phyloP scores from a whole-genome alignment of 768 basidiomycete genomes.

The Boletus rex-veris region DNA sequence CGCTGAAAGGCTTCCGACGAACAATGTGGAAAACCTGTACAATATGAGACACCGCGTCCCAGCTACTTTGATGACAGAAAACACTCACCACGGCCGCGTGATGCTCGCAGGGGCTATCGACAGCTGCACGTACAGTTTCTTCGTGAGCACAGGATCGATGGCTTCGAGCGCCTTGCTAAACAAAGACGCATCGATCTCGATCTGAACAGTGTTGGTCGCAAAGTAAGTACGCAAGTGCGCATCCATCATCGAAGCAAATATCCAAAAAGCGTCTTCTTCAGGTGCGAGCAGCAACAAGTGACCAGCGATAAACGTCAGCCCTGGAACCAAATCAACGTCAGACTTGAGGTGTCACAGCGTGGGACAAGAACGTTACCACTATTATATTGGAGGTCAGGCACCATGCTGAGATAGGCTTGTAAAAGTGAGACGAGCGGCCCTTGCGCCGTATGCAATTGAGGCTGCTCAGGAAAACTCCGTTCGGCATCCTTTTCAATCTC shows the following conservation, averaged over 20 bases:
- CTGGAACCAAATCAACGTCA: constrained; percentile 33
- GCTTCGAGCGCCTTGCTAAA: constrained; percentile 68
- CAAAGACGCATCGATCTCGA: constrained; percentile 73
- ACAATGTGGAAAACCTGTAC: constrained; percentile 68
- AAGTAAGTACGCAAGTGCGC: constrained; percentile 78
- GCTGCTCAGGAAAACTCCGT: constrained; percentile 52
- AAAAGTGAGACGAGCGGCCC: constrained; percentile 55
- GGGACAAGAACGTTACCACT: constrained; percentile 41
- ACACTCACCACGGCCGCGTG: constrained; percentile 58
- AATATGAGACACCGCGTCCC: not conserved
- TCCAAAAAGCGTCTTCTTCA: constrained; percentile 91
- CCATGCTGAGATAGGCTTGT: constrained; percentile 81
- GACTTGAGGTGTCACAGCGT: not conserved
- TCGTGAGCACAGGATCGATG: constrained; percentile 56
- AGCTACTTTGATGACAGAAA: not conserved
- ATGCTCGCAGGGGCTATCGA: constrained; percentile 54
- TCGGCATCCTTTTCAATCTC: constrained; percentile 61
- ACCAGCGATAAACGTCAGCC: constrained; percentile 66
- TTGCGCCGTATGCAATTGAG: constrained; percentile 54
- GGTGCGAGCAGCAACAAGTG: constrained; percentile 72
- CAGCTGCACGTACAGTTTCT: constrained; percentile 64
- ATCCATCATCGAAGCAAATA: constrained; percentile 84
- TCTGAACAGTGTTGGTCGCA: constrained; percentile 51
- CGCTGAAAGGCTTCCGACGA: constrained; percentile 60
- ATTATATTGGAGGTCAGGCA: constrained; percentile 72